Base-by-base conservation (phyloP, 1,139 yeast genomes). In the Taphrina deformans region DNA sequence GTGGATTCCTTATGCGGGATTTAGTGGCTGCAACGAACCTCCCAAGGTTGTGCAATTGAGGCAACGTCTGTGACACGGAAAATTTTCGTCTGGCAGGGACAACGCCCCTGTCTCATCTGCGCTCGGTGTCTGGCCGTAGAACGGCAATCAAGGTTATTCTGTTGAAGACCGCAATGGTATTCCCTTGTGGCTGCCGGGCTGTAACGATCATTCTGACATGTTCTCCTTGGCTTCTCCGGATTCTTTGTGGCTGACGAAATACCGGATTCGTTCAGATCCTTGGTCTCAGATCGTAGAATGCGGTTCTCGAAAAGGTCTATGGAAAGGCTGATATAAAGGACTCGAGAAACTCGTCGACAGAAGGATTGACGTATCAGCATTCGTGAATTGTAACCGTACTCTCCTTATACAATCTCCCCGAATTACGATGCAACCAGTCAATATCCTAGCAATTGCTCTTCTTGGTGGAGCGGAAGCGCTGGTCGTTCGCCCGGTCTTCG, bases 241-340 rank as follows among this genome's bases (percentile, higher is more conserved):
- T 44, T 44, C 48, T 44, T 44, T 21, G 48, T 44, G 48, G 48
- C 48, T 44, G 48, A 44, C 27, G 48, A 44, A 16, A 18, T 44
- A 44, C 48, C 48, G 48, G 48, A 44, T 44, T 44, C 48, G 48
- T 21, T 7, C 48, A 38, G n/a, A 38, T 38, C 41, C n/a, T 38
- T n/a, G 41, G 41, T 38, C n/a, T 38, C 41, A 38, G 41, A 38
- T 38, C 18, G 41, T 38, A 38, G 41, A 2, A 38, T 38, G 41
- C 41, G 41, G 41, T 38, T 38, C 18, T 14, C n/a, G 41, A n/a
- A 38, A n/a, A n/a, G 12, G 12, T 18, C n/a, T 38, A 38, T 38
- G 41, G 41, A 12, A 38, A 38, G n/a, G 7, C 18, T 38, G 18
- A 38, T 38, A 38, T 38, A 38, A 38, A 38, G 41, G 16, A n/a